These are phyloP conservation scores for Raphanus raphanistrum DNA, from an alignment of 345 rosid genomes.

Conservation along the genomic window DNA sequence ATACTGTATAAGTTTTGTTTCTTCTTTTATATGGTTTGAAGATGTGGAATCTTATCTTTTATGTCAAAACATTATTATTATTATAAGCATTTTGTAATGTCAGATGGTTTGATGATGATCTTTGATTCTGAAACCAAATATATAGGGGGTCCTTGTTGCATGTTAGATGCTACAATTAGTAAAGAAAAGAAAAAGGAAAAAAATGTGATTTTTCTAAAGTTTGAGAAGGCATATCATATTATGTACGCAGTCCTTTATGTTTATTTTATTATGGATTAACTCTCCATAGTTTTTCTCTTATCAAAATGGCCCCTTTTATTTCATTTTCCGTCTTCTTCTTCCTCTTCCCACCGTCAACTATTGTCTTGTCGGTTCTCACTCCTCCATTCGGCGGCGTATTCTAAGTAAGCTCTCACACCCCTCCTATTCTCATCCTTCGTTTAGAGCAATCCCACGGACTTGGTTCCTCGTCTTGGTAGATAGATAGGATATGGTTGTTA, in stretches of 20 bases:
- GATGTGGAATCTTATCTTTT: constrained; percentile 1
- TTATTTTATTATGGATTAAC: neutral
- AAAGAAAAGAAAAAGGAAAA: neutral
- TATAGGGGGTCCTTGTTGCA: too few relatives aligned
- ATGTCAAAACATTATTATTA: constrained; percentile 16
- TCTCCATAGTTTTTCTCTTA: neutral
- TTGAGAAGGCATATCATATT: neutral
- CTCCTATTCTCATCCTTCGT: neutral
- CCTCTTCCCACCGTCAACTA: neutral
- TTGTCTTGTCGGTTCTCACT: constrained; percentile 8
- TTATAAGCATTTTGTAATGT: constrained; percentile 27
- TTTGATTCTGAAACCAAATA: constrained; percentile 29
- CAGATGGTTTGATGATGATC: constrained; percentile 33
- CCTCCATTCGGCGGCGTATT: constrained; percentile 1
- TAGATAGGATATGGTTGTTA: too few relatives aligned
- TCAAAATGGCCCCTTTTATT: neutral
- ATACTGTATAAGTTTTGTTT: constrained; percentile 35
- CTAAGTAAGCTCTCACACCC: constrained; percentile 25
- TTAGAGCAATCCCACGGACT: neutral
- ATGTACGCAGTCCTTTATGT: neutral
- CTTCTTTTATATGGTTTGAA: constrained; percentile 26
- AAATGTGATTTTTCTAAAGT: neutral
- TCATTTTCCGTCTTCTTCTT: neutral
- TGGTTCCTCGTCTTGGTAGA: neutral
- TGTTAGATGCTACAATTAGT: neutral